phyloP scores from a whole-genome alignment of 1,284 basidiomycete species.

The Cryptococcus floricola region DNA sequence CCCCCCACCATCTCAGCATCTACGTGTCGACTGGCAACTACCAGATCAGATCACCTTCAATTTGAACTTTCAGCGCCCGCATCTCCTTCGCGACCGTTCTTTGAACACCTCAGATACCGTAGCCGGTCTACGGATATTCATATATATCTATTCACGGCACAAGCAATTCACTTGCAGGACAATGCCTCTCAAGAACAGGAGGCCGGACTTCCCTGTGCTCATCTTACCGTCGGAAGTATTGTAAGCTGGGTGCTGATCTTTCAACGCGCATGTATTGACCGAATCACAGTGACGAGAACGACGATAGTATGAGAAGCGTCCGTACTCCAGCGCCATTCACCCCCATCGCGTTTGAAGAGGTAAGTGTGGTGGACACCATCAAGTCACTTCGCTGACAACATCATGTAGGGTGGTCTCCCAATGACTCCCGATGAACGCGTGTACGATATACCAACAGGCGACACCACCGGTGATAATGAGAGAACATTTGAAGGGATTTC shows the following conservation, averaged over 20 bases:
- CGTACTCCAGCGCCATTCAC: slow-evolving; percentile 25
- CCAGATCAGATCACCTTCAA: background rate
- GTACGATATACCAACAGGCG: slow-evolving; percentile 19
- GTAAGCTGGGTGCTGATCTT: background rate
- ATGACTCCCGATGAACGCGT: slow-evolving; percentile 40
- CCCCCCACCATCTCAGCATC: background rate
- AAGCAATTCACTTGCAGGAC: background rate
- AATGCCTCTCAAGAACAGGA: slow-evolving; percentile 25
- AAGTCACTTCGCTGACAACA: background rate
- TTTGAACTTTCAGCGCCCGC: too few relatives aligned
- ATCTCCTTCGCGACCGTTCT: background rate
- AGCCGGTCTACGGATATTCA: background rate
- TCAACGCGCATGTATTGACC: background rate
- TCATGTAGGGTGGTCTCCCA: slow-evolving; percentile 18
- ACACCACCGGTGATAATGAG: slow-evolving; percentile 6
- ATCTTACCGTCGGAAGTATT: slow-evolving; percentile 7
- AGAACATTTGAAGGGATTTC: background rate
- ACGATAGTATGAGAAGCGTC: slow-evolving; percentile 12
- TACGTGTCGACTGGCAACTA: background rate
- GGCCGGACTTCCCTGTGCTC: slow-evolving; percentile 24
- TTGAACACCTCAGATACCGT: background rate
- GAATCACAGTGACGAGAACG: slow-evolving; percentile 1
- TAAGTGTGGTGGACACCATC: slow-evolving; percentile 1
- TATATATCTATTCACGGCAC: background rate
- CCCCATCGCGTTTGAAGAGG: slow-evolving; percentile 18